phyloP scores from a whole-genome alignment of 495 filamentous ascomycete genomes.

The Penicillium maclennaniae region DNA sequence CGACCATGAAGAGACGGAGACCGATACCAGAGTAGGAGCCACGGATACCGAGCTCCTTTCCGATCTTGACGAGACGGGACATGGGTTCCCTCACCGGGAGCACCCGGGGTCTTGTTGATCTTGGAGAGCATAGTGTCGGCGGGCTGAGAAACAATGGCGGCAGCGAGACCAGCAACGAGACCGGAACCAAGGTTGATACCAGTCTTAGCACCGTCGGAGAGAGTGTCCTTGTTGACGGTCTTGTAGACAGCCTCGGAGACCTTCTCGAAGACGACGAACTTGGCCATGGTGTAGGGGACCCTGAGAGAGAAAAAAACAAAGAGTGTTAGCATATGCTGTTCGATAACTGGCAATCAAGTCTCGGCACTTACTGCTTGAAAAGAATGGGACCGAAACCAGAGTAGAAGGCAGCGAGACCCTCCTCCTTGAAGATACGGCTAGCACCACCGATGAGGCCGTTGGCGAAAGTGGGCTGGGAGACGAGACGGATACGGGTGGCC shows the following conservation, averaged over 20 bases:
- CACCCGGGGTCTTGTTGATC: conserved; percentile 99
- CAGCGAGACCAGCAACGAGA: conserved; percentile 96
- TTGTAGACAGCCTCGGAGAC: conserved; percentile 75
- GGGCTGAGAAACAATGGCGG: conserved; percentile 92
- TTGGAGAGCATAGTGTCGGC: conserved; percentile 99
- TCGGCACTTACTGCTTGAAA: conserved; percentile 80
- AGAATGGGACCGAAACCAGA: conserved; percentile 90
- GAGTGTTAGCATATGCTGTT: conserved; percentile 5
- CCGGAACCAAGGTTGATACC: conserved; percentile 89
- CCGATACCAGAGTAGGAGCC: conserved; percentile 91
- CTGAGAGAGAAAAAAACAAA: conserved; percentile 38
- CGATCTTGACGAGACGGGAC: conserved; percentile 91
- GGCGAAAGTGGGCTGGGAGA: conserved; percentile 84
- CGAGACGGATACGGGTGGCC: conserved; percentile 92
- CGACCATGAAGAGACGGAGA: conserved; percentile 59
- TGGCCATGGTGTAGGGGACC: conserved; percentile 99
- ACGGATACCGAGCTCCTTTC: conserved; percentile 83
- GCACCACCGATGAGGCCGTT: conserved; percentile 77
- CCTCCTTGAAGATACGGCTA: conserved; percentile 76
- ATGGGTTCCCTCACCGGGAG: conserved; percentile 90
- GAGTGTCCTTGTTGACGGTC: conserved; percentile 67
- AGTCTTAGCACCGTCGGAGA: conserved; percentile 75
- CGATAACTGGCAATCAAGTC: not conserved
- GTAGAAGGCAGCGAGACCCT: conserved; percentile 89
- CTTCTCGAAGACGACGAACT: conserved; percentile 99